Percentiles rank a stretch among this genome's conserved stretches.
Evolutionary conservation across 1,284 basidiomycete genomes (phyloP).

Genomic region (Boletus semigastroideus): DNA sequence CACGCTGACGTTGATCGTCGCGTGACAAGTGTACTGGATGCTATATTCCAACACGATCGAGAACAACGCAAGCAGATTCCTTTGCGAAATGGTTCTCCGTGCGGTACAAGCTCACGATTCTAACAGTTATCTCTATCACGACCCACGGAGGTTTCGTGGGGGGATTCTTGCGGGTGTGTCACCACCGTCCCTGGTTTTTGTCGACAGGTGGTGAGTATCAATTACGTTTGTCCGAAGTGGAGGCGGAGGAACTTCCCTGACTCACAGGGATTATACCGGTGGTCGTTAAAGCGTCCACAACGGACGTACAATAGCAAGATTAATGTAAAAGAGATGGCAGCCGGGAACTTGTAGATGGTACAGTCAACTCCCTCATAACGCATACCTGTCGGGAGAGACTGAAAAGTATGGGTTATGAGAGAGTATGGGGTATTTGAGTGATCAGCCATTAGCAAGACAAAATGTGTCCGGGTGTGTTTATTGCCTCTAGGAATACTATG

Average conservation of each 20-base stretch:
- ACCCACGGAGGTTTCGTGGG: constrained; percentile 61
- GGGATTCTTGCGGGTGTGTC: constrained; percentile 45
- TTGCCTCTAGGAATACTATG: too few relatives aligned
- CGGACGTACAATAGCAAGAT: background rate
- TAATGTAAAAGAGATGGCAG: background rate
- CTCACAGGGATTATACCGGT: constrained; percentile 8
- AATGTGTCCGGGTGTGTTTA: too few relatives aligned
- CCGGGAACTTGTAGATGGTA: background rate
- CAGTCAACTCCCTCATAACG: background rate
- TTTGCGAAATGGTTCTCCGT: background rate
- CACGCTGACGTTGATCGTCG: constrained; percentile 8
- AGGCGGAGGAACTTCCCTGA: constrained; percentile 10
- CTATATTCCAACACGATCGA: constrained; percentile 2
- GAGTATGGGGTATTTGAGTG: background rate
- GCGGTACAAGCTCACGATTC: background rate
- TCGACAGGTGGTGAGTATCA: constrained; percentile 55
- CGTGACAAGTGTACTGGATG: constrained; percentile 1
- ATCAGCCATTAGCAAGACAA: too few relatives aligned
- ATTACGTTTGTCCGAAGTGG: background rate
- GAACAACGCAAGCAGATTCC: constrained; percentile 2
- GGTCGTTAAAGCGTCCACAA: constrained; percentile 2
- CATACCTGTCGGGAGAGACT: background rate
- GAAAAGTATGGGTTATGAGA: background rate
- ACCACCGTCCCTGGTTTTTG: constrained; percentile 42
- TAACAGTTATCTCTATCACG: constrained; percentile 57